These are phyloP conservation scores for Cinnamomum micranthum DNA, from an alignment of 164 flowering plant genomes.

Conservation along the genomic window DNA sequence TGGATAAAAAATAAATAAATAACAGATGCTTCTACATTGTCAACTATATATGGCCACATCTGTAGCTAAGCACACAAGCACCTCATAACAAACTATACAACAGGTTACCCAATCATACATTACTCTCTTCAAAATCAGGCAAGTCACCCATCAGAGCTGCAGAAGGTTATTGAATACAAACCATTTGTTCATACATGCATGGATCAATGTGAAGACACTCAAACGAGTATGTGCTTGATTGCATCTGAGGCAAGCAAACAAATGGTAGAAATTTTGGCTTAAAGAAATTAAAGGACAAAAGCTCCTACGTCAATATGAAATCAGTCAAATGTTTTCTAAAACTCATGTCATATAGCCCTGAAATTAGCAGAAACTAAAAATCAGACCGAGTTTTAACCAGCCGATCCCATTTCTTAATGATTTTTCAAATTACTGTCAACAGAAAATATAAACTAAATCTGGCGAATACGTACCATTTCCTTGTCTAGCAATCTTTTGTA, in stretches of 20 bases:
- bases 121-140: too few species aligned
- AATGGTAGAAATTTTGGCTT: background rate
- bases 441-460: constrained; percentile 8
- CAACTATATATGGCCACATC: too few species aligned
- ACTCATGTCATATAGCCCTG: background rate
- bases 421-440: constrained; percentile 1
- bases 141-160: too few species aligned
- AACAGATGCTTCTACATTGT: too few species aligned
- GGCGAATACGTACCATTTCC: constrained; percentile 65
- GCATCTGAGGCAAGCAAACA: background rate
- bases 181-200: too few species aligned
- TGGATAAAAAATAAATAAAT: too few species aligned
- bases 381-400: background rate
- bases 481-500: constrained; percentile 62
- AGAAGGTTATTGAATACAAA: too few species aligned
- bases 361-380: background rate
- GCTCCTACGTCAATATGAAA: background rate
- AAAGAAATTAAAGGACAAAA: background rate
- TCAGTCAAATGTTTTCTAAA: background rate
- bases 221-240: background rate
- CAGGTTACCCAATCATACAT: too few species aligned
- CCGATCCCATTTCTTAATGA: background rate
- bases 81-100: too few species aligned
- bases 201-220: background rate
- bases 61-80: too few species aligned